Evolutionary conservation across 1,139 yeast species (phyloP), one percentile per base, ranked within the genome.

Genomic region (Yamadazyma atmosphaerica): DNA sequence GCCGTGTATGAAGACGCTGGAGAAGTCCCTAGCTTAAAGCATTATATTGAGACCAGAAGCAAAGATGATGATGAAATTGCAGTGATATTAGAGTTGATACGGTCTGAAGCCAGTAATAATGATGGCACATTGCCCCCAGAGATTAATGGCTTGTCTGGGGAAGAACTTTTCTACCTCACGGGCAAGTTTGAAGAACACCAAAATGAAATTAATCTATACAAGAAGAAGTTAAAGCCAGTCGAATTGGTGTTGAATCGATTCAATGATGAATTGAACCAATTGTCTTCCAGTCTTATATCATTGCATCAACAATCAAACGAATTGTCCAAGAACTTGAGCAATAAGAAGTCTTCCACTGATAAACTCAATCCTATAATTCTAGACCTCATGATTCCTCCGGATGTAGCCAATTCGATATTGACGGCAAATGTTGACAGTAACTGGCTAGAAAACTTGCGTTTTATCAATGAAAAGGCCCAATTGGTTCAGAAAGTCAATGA

Each of bases 371-470:
- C 95, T 0, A 65, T 86, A 11, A 81, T 89, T 1, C 72, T 84
- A 28, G 92, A 86, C 47, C 64, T 86, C 18, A 69, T 86, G 46
- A 76, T 89, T 4, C 86, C 96, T 0, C 95, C 96, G 0, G 77
- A 75, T 3, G 64, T 81, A 2, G 74, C 81, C 3, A 63, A 66
- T 37, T 72, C 79, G 2, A 63, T 84, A 1, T 25, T 54, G 1
- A 61, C 62, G 26, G 83, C 73, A 14, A 72, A 72, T 7, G 61
- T 84, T 4, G 64, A 69, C 46, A 56, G 59, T 2, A 43, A 57
- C 14, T 84, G 90, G 90, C 61, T 69, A 13, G 87, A 81, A 38
- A 79, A 81, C 54, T 57, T 83, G 31, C 63, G 72, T 36, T 79
- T 79, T 43, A 56, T 83, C 4, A 64, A 64, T 26, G 88, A 81